A percentile compares a stretch with the other conserved stretches of the same genome.
phyloP scores from a whole-genome alignment of 192 early-diverging fungal genomes.

The Kappamyces sp. region DNA sequence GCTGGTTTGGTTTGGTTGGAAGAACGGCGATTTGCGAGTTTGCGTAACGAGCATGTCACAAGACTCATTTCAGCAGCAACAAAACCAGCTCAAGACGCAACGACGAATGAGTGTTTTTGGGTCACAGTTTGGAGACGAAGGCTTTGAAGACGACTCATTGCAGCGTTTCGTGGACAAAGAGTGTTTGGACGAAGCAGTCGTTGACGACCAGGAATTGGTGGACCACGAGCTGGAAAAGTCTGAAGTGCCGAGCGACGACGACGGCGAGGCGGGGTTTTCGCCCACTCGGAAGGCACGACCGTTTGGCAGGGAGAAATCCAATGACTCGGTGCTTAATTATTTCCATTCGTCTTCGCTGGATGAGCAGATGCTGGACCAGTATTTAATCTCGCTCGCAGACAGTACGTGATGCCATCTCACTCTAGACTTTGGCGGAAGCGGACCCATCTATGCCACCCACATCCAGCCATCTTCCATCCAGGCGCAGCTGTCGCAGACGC shows the following conservation, averaged over 20 bases:
- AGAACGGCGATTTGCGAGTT: too few relatives aligned
- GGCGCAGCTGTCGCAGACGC: constrained; percentile 31
- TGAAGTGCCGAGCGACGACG: not conserved
- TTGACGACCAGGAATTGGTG: too few relatives aligned
- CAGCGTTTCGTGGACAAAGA: too few relatives aligned
- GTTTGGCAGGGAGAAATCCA: not conserved
- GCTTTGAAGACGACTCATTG: too few relatives aligned
- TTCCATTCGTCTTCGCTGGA: constrained; percentile 38
- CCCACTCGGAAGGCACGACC: not conserved
- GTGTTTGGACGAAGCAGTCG: too few relatives aligned
- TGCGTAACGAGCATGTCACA: not conserved
- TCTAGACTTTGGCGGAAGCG: constrained; percentile 36
- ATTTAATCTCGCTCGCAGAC: constrained; percentile 36
- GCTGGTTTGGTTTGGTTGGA: too few relatives aligned
- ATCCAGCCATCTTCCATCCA: constrained; percentile 28
- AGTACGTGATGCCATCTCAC: constrained; percentile 16
- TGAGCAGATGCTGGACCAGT: constrained; percentile 40
- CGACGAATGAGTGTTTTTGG: too few relatives aligned
- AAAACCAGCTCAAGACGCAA: too few relatives aligned
- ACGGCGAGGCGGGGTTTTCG: not conserved
- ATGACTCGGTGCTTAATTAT: constrained; percentile 49
- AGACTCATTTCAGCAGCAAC: too few relatives aligned
- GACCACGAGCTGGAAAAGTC: too few relatives aligned
- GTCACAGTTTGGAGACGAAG: too few relatives aligned
- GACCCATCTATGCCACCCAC: constrained; percentile 36